These are phyloP conservation scores for Saururus chinensis DNA, from an alignment of 164 flowering plant genomes.

Conservation along the genomic window DNA sequence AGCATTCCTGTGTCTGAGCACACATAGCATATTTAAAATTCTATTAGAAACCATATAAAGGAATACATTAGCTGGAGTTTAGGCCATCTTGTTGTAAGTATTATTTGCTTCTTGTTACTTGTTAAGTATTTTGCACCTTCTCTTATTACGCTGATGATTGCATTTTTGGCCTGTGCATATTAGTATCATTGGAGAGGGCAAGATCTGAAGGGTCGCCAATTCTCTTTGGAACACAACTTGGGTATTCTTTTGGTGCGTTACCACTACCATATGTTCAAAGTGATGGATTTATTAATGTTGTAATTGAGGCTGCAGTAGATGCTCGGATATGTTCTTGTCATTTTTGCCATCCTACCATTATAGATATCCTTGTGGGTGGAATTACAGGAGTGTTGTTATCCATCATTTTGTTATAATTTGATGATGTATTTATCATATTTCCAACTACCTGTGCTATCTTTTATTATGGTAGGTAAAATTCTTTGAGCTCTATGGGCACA, in stretches of 20 bases:
- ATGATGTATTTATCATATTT: neutral
- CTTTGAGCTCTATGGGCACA: conserved; percentile 87
- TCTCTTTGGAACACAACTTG: conserved; percentile 59
- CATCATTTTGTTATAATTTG: neutral
- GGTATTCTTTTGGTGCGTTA: conserved; percentile 77
- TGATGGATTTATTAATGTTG: neutral
- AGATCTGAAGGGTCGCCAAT: conserved; percentile 20
- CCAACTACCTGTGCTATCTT: conserved; percentile 3
- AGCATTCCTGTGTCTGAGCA: too few species aligned
- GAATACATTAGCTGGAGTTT: neutral
- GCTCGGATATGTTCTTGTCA: neutral
- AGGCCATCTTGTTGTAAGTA: neutral
- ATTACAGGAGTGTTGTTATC: neutral
- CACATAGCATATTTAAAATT: too few species aligned
- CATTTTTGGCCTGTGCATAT: neutral
- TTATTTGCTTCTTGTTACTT: neutral
- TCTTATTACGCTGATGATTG: neutral
- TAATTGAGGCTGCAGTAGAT: neutral
- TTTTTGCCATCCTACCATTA: neutral
- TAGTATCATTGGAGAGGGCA: conserved; percentile 33
- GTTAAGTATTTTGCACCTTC: neutral
- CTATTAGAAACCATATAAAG: neutral
- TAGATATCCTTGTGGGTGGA: neutral
- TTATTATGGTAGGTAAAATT: conserved; percentile 46
- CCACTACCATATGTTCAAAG: neutral